Percentiles rank a stretch among this genome's conserved stretches.
Evolutionary conservation across 306 rosid genomes (phyloP).

Genomic region (Pterocarpus santalinus): DNA sequence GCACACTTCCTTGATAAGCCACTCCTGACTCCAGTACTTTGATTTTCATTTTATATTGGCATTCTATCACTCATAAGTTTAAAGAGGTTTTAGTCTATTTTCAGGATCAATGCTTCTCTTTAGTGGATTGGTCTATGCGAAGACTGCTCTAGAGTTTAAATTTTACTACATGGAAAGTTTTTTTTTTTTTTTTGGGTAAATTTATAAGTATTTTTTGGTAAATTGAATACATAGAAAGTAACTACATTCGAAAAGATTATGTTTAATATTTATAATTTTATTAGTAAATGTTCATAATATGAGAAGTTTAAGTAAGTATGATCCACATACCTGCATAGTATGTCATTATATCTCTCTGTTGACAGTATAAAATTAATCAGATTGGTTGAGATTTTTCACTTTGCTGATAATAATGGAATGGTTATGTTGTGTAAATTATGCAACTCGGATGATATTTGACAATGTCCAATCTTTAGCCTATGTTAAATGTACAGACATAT

Average conservation of each 20-base stretch:
- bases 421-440: neutral
- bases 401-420: neutral
- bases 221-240: neutral
- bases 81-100: neutral
- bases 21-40: slow-evolving; percentile 62
- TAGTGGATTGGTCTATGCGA: neutral
- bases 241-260: neutral
- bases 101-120: neutral
- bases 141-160: neutral
- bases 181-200: too few species aligned
- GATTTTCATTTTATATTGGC: neutral
- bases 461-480: neutral
- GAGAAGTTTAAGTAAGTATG: neutral
- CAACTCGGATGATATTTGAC: neutral
- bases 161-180: neutral
- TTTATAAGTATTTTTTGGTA: too few species aligned
- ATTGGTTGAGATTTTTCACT: neutral
- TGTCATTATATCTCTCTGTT: neutral
- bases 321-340: neutral
- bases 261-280: neutral
- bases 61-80: neutral
- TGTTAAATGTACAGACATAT: too few species aligned
- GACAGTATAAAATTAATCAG: neutral
- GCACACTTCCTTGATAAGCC: slow-evolving; percentile 64
- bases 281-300: neutral